Evolutionary conservation across 371 early-diverging fungal species (phyloP).

Genomic region (Cokeromyces recurvatus): DNA sequence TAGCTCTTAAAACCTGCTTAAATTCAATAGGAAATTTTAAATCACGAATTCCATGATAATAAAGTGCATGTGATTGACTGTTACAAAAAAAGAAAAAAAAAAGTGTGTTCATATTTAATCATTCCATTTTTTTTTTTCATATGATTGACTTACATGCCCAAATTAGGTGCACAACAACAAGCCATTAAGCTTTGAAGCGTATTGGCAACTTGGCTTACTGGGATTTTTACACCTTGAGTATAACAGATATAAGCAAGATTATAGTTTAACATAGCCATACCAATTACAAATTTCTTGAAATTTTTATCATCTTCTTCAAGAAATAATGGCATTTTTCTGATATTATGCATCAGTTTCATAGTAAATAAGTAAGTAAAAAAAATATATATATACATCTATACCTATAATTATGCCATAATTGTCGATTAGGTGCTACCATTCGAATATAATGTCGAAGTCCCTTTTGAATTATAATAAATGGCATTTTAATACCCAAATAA

Average conservation of each 20-base stretch:
- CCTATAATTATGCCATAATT: slow-evolving; percentile 18
- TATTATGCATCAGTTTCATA: too few relatives aligned
- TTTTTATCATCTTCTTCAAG: slow-evolving; percentile 53
- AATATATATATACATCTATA: slow-evolving; percentile 3
- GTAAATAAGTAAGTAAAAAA: too few relatives aligned
- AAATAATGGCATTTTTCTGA: slow-evolving; percentile 60
- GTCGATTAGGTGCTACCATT: slow-evolving; percentile 11
- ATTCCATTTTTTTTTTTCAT: not conserved
- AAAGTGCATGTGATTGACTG: slow-evolving; percentile 36
- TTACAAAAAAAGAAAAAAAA: not conserved
- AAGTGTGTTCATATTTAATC: not conserved
- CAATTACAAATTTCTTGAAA: slow-evolving; percentile 56
- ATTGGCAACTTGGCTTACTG: slow-evolving; percentile 55
- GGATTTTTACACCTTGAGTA: slow-evolving; percentile 74
- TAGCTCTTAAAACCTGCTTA: slow-evolving; percentile 34
- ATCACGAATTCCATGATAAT: slow-evolving; percentile 23
- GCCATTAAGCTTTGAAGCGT: slow-evolving; percentile 70
- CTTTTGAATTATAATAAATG: slow-evolving; percentile 57
- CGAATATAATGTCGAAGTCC: slow-evolving; percentile 51
- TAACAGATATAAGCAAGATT: slow-evolving; percentile 81
- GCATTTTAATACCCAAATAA: slow-evolving; percentile 75
- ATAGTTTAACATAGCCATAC: slow-evolving; percentile 82
- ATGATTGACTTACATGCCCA: slow-evolving; percentile 65
- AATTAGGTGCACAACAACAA: slow-evolving; percentile 58
- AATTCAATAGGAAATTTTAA: slow-evolving; percentile 31